Evolutionary conservation across 768 basidiomycete species (phyloP), one percentile per base, ranked within the genome.

Genomic region (Mycena filopes): DNA sequence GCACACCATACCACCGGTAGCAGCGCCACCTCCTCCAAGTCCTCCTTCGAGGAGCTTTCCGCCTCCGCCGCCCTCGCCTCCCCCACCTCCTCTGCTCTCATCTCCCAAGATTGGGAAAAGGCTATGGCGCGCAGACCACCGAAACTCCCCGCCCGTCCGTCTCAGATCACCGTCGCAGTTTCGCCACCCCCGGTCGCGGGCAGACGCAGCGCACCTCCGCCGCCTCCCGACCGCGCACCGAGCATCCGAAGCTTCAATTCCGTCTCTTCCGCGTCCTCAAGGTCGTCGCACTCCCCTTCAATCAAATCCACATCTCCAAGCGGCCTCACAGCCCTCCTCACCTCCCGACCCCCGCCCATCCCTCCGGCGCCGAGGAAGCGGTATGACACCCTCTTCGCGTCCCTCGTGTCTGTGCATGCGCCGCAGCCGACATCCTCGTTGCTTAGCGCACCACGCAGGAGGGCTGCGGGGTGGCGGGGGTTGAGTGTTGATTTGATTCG

Each of bases 391-490:
- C 80, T 94, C 2, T 94, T 93, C 71, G 79, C 81, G 13, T 78
- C 80, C 29, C 91, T 94, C 1, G 92, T 92, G 69, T 78, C 81
- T 16, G 79, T 80, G n/a, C 91, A 90, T 68, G 74, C 89, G 3
- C 65, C 83, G 15, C 86, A 86, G 62, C 79, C 76, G 21, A 76
- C 79, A 2, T 69, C 79, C 38, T 56, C 80, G 54, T 78, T 78
- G 60, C 78, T 81, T 18, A 20, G 42, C 62, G 78, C 55, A 75
- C 80, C 49, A 70, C 80, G 18, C 81, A 83, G 65, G 46, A 56
- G 58, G 82, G 88, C 90, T 1, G 87, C 86, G 4, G 92, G 92
- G 3, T 94, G 92, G 92, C 80, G 90, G 46, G 91, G 87, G 11
- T 72, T 90, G 42, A 90, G 90, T 1, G 86, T 92, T 29, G 91